Base-by-base conservation (phyloP, 1,139 yeast species). In the Sugiyamaella castrensis region DNA sequence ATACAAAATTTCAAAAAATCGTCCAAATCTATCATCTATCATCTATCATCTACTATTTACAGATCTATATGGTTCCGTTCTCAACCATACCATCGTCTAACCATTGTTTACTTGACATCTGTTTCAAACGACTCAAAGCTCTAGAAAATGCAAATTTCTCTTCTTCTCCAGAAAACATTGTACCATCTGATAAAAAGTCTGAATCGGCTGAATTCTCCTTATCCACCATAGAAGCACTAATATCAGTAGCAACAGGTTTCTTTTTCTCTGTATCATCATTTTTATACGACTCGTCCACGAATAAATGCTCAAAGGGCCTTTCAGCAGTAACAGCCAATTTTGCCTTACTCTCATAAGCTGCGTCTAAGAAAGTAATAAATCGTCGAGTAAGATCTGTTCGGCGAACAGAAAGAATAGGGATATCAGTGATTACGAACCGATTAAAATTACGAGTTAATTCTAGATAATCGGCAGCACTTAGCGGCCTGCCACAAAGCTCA, bases 101-200 rank as follows among this genome's bases (percentile, higher is more conserved):
- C 98, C 98, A 92, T 48, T 86, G 95, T 38, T 83, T 83, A 4
- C 96, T 85, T 58, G 95, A 84, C 97, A 92, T 92, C 61, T 92
- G 98, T 46, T 92, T 78, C 57, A 92, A 74, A 65, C 98, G 79
- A 58, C 94, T 84, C 55, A 92, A 73, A 0, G 98, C 97, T 63
- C 98, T 77, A 1, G 97, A 96, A 73, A 91, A 92, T 12, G 98
- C 98, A 72, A 92, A 92, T 67, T 84, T 79, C 69, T 92, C 98
- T 67, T 92, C 98, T 65, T 89, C 98, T 6, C 85, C 71, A 40
- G 85, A 86, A 70, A 92, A 91, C 81, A 88, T 81, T 32, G 85
- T 73, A 1, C 94, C 86, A 64, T 83, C 81, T 57, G 83, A 78
- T n/a, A 92, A 87, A 47, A 84, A 73, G 55, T 81, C 81, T 54